Conservation (phyloP, 345 rosid genomes). For the Pistacia atlantica region DNA sequence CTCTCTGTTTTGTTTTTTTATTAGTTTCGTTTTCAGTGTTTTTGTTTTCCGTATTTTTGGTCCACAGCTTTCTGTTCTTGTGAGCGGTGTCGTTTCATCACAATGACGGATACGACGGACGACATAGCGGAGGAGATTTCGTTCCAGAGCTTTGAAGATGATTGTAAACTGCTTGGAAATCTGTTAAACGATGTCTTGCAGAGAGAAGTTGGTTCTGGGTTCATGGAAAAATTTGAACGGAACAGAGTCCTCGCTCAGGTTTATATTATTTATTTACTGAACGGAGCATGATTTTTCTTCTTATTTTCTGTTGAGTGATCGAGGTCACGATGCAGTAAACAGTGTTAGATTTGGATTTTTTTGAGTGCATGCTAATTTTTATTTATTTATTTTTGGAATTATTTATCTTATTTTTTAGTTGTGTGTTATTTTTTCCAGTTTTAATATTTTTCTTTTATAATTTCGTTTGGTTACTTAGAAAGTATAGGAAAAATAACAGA, state of each 20-base stretch:
- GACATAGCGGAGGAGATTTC: conserved; percentile 95
- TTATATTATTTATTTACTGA: background rate
- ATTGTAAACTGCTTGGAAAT: conserved; percentile 85
- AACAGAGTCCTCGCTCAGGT: conserved; percentile 86
- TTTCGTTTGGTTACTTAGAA: conserved; percentile 22
- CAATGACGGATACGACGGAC: conserved; percentile 95
- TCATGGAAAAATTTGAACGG: conserved; percentile 80
- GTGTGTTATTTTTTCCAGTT: background rate
- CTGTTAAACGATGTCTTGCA: conserved; percentile 85
- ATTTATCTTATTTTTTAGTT: background rate
- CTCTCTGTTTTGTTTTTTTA: background rate
- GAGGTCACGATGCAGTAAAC: background rate
- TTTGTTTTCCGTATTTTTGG: background rate
- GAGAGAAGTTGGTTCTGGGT: conserved; percentile 60
- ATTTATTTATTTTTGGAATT: background rate
- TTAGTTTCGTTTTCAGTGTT: background rate
- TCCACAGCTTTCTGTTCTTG: background rate
- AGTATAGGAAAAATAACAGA: background rate
- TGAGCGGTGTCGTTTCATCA: conserved; percentile 2
- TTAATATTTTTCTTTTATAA: conserved; percentile 10
- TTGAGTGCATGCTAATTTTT: background rate
- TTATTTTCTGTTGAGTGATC: background rate
- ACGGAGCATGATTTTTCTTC: background rate
- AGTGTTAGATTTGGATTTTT: background rate
- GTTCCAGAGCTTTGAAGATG: conserved; percentile 92